phyloP scores from a whole-genome alignment of 1,284 basidiomycete species.

The Malassezia sympodialis region DNA sequence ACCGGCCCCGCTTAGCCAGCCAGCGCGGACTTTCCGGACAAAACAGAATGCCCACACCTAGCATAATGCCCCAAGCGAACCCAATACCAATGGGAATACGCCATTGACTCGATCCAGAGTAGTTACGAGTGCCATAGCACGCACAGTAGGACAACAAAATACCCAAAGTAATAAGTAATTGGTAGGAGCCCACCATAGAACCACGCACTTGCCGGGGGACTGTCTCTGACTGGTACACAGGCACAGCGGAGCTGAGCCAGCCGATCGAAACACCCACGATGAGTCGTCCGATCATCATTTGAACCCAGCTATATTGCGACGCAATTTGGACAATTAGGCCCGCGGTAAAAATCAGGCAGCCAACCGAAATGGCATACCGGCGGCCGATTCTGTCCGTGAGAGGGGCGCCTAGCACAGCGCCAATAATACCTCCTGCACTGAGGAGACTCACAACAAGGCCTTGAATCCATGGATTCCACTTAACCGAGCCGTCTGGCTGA shows the following conservation, averaged over 20 bases:
- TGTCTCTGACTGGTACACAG: constrained; percentile 64
- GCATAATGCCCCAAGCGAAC: constrained; percentile 60
- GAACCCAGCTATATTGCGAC: constrained; percentile 43
- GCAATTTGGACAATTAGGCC: constrained; percentile 58
- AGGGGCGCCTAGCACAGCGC: constrained; percentile 38
- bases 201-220: constrained; percentile 68
- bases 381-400: constrained; percentile 61
- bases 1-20: constrained; percentile 54
- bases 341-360: constrained; percentile 59
- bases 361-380: constrained; percentile 61
- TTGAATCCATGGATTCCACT: constrained; percentile 43
- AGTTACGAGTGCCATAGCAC: constrained; percentile 38
- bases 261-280: constrained; percentile 52
- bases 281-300: constrained; percentile 58
- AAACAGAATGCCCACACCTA: constrained; percentile 61
- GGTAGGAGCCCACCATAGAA: constrained; percentile 60
- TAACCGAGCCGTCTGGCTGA: constrained; percentile 2
- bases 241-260: constrained; percentile 60
- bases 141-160: constrained; percentile 62
- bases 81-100: constrained; percentile 62
- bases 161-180: constrained; percentile 52
- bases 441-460: constrained; percentile 63
- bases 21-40: constrained; percentile 68
- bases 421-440: constrained; percentile 48
- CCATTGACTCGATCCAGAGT: constrained; percentile 53